Evolutionary conservation across 192 early-diverging fungal genomes (phyloP), one percentile per base, ranked within the genome.

Genomic region (Podila epigama): DNA sequence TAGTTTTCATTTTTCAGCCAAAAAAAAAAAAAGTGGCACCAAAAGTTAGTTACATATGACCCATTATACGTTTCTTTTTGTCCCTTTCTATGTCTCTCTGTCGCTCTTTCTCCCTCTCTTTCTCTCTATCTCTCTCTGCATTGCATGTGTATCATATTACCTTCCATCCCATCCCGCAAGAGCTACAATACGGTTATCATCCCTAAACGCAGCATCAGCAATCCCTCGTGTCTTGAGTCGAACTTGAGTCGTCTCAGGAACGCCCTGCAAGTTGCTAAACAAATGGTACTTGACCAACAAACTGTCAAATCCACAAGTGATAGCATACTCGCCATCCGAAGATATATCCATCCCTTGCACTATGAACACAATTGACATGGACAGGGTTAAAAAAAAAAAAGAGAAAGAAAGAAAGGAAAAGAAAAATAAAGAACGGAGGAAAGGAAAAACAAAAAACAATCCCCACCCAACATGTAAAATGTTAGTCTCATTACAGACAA

Each of bases 91-190:
- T 3, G 44, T 29, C 0, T 4, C 10, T 3, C 28, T 53, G 25
- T 10, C n/a, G 6, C 51, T 29, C 28, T 13, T 53, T 29, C 11
- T 52, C 20, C 18, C 25, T 52, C 20, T 52, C 25, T 52, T 52
- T 52, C 9, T 15, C 2, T 50, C 36, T n/a, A n/a, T n/a, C n/a
- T n/a, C n/a, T n/a, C n/a, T n/a, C n/a, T n/a, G n/a, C n/a, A n/a
- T n/a, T n/a, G n/a, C n/a, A n/a, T n/a, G n/a, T n/a, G n/a, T n/a
- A n/a, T n/a, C n/a, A n/a, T n/a, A n/a, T 34, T 58, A 78, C 80
- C 62, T 78, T 72, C 70, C 64, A 70, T 82, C 81, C 81, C 81
- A 82, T 25, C 75, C 81, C 28, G 81, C 81, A 8, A 78, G 61
- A 1, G 66, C 81, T 20, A 82, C 52, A 32, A 79, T 70, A 52